Base-by-base conservation (phyloP, 768 basidiomycete species). In the Mycena galopus region DNA sequence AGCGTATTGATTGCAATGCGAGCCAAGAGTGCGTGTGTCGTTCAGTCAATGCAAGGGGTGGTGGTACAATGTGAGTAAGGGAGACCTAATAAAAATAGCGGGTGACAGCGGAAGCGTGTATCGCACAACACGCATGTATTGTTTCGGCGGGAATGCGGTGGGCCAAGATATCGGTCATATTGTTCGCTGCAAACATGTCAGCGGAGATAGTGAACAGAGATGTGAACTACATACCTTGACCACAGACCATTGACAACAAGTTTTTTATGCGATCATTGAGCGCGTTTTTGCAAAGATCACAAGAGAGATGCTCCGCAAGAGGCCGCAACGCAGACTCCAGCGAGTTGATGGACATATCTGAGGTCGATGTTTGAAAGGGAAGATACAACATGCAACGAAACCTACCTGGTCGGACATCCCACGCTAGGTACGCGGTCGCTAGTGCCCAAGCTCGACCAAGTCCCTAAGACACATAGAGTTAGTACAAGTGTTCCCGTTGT, bases 351-450 rank as follows among this genome's bases (percentile, higher is more conserved):
- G 93, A 93, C n/a, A 94, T 78, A 79, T 95, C 94, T 94, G 74
- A 61, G 59, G 10, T 42, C 25, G 33, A 35, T 35, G 33, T 35
- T 35, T 35, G 33, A 59, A 37, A 14, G n/a, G 68, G 39, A 21
- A 57, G 58, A 14, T 23, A 9, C 47, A 11, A 39, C 37, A 51
- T 4, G 63, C 42, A 42, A n/a, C 29, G 21, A 30, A 21, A 80
- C 87, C 70, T 77, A 94, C 93, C 94, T 75, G 93, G 92, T 67
- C 93, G 85, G 39, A 92, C 92, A 80, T 94, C 94, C 94, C 94
- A 95, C 12, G 92, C 92, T 9, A 95, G 87, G 81, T 94, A 94
- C 14, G 94, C 94, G 2, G 92, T 90, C 27, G 94, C 94, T 35
- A 95, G 82, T 17, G 94, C 93, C 94, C 94, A 95, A 7, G 94